Evolutionary conservation across 164 flowering plant species (phyloP).

Genomic region (Chimonanthus praecox): DNA sequence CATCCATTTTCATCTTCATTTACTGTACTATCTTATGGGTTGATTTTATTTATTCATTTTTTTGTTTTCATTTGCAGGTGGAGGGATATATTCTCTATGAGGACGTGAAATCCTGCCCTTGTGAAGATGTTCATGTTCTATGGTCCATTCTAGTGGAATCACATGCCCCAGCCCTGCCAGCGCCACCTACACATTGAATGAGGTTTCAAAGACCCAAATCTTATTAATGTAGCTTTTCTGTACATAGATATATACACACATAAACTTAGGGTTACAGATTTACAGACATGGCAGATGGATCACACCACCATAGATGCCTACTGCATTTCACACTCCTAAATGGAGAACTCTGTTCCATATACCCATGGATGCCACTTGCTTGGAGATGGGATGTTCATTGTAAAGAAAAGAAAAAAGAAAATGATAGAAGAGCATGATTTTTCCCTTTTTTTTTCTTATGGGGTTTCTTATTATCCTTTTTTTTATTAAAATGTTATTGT

Average conservation of each 20-base stretch:
- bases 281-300: background rate
- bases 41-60: background rate
- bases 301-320: background rate
- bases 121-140: constrained; percentile 89
- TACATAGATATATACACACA: constrained; percentile 2
- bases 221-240: background rate
- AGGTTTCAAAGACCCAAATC: constrained; percentile 9
- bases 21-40: background rate
- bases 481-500: background rate
- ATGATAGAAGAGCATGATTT: background rate
- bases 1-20: background rate
- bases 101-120: constrained; percentile 95
- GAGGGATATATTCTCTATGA: constrained; percentile 92
- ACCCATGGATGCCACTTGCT: background rate
- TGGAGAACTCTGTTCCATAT: background rate
- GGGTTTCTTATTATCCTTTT: background rate
- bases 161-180: constrained; percentile 42
- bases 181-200: constrained; percentile 30
- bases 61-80: constrained; percentile 42
- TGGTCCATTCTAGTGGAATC: constrained; percentile 97
- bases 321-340: background rate
- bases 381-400: background rate
- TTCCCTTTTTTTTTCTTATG: background rate
- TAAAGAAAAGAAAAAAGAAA: background rate
- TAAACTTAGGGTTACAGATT: background rate